Percentiles rank a stretch among this genome's conserved stretches.
phyloP scores from a whole-genome alignment of 345 rosid genomes.

The Linum trigynum region DNA sequence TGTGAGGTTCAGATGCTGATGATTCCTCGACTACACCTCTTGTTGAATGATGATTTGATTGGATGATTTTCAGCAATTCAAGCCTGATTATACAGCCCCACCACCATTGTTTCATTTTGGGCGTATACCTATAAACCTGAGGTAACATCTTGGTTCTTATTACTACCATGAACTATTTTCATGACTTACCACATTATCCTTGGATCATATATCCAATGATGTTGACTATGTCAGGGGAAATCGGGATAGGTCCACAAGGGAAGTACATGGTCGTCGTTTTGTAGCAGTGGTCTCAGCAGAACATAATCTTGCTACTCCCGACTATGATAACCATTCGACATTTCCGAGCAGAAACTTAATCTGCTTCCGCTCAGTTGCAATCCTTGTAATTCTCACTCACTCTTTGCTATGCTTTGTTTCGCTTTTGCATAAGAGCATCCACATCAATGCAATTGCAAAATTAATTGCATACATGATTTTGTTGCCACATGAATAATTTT shows the following conservation, averaged over 20 bases:
- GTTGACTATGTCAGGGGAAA: constrained; percentile 38
- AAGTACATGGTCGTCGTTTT: constrained; percentile 33
- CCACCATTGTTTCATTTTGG: constrained; percentile 65
- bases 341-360: constrained; percentile 46
- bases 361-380: constrained; percentile 52
- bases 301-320: constrained; percentile 29
- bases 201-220: background rate
- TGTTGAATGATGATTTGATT: background rate
- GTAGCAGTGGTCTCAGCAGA: constrained; percentile 72
- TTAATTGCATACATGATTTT: too few relatives aligned
- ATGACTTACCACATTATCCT: background rate
- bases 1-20: background rate
- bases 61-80: constrained; percentile 48
- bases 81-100: constrained; percentile 82
- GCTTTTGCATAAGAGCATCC: too few relatives aligned
- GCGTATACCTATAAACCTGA: constrained; percentile 64
- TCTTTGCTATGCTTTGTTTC: background rate
- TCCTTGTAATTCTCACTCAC: constrained; percentile 36
- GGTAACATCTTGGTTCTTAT: constrained; percentile 26
- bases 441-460: too few relatives aligned
- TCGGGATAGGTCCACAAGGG: constrained; percentile 66
- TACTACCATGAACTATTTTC: background rate
- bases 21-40: constrained; percentile 1
- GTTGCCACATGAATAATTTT: too few relatives aligned
- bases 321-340: constrained; percentile 38